Conservation (phyloP, 1,139 yeast species). For the Zygosaccharomyces sapae region DNA sequence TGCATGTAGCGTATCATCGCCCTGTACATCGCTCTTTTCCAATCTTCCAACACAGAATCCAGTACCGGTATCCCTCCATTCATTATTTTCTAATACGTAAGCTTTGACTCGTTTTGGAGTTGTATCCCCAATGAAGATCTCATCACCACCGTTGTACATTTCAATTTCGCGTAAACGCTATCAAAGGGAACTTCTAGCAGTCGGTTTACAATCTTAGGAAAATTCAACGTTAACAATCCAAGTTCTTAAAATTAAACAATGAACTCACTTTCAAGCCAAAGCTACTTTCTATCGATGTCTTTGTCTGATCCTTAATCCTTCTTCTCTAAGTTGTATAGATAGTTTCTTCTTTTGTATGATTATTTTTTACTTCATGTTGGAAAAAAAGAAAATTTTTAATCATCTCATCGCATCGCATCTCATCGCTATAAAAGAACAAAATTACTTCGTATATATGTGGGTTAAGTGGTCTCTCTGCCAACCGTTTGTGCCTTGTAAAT, state of each 20-base stretch:
- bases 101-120: slow-evolving; percentile 80
- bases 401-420: slow-evolving; percentile 1
- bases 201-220: background rate
- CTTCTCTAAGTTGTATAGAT: background rate
- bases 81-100: slow-evolving; percentile 71
- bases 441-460: no score
- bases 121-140: slow-evolving; percentile 22
- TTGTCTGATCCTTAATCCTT: background rate
- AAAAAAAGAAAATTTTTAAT: background rate
- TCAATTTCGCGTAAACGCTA: slow-evolving; percentile 4
- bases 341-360: background rate
- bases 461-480: no score
- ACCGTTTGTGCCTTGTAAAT: no score
- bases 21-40: slow-evolving; percentile 8
- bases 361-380: no score
- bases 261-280: background rate
- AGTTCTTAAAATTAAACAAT: background rate
- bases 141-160: slow-evolving; percentile 7
- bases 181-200: background rate
- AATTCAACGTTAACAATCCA: background rate
- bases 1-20: slow-evolving; percentile 35
- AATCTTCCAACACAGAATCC: slow-evolving; percentile 73
- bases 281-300: background rate
- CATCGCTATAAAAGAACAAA: background rate
- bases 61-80: slow-evolving; percentile 91